These are phyloP conservation scores for Histomonas meleagridis DNA, from an alignment of 208 protist species.

Conservation along the genomic window DNA sequence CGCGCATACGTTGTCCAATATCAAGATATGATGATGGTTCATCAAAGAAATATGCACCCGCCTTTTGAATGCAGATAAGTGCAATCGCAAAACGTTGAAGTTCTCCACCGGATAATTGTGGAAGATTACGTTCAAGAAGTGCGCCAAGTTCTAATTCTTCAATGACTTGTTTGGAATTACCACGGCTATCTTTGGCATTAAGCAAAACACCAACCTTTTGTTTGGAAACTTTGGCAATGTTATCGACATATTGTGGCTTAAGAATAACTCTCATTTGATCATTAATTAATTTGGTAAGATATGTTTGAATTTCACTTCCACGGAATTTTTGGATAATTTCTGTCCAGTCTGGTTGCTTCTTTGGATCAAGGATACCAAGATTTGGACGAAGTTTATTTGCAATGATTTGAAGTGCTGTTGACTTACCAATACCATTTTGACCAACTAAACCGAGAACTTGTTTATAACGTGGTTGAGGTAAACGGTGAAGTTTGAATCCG, in stretches of 20 bases:
- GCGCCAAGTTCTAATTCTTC: slow-evolving; percentile 70
- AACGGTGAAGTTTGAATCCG: slow-evolving; percentile 96
- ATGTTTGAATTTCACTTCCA: slow-evolving; percentile 91
- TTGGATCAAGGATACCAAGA: slow-evolving; percentile 70
- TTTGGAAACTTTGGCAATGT: slow-evolving; percentile 86
- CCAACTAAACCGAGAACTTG: slow-evolving; percentile 98
- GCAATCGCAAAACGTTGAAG: slow-evolving; percentile 98
- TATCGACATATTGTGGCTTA: slow-evolving; percentile 99
- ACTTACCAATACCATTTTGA: slow-evolving; percentile 99
- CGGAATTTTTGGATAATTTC: slow-evolving; percentile 96
- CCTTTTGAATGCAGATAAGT: slow-evolving; percentile 63
- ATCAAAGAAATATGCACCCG: slow-evolving; percentile 97
- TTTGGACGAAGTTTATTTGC: slow-evolving; percentile 95
- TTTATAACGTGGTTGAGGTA: slow-evolving; percentile 89
- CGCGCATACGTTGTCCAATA: slow-evolving; percentile 93
- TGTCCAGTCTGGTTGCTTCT: slow-evolving; percentile 82
- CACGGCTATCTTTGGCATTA: slow-evolving; percentile 67
- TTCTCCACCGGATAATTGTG: slow-evolving; percentile 94
- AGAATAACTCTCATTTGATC: slow-evolving; percentile 88
- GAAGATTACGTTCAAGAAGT: slow-evolving; percentile 66
- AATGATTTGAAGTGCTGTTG: slow-evolving; percentile 93
- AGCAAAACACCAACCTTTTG: slow-evolving; percentile 77
- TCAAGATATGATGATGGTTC: slow-evolving; percentile 98
- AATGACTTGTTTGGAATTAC: slow-evolving; percentile 57
- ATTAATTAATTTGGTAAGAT: slow-evolving; percentile 89